Base-by-base conservation (phyloP, 192 early-diverging fungal genomes). In the Coemansia sp. region DNA sequence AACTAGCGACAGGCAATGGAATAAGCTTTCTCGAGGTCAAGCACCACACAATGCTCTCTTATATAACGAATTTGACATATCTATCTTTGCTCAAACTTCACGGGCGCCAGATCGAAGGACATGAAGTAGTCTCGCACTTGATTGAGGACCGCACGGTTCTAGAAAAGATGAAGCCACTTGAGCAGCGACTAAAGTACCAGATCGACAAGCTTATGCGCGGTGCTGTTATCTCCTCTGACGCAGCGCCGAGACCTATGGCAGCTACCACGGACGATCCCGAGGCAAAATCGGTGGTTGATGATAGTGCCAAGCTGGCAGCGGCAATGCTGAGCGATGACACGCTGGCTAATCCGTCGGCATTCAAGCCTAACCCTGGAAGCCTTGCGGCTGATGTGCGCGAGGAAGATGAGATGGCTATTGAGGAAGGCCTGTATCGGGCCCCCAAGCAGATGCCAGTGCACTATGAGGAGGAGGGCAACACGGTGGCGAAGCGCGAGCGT, bases 131-230 rank as follows among this genome's bases (percentile, higher is more conserved):
- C 11, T 70, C 86, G 41, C 68, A 87, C 3, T 79, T 99, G 41
- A 86, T 97, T 4, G 92, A 95, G 75, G 82, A 92, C 36, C 87
- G 96, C 18, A 90, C 92, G 3, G 86, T 96, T n/a, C 75, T 99
- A 40, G 97, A 99, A 73, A 93, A 93, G 77, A 94, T 95, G 76
- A 92, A 92, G 72, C 97, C 97, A 0, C 79, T 99, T 27, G 97
- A 99, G 85, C 89, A 89, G 62, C 93, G 96, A 68, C 88, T 99
- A 57, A 95, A 95, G 81, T 98, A 97, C 85, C 97, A 97, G 85
- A 95, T 98, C 72, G 95, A 97, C 78, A 97, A 98, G 82, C 86
- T 99, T 27, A 88, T 97, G 36, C 86, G 89, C 46, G 78, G 85
- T 15, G 89, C 93, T 5, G 80, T 87, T 8, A 74, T 90, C 16